Evolutionary conservation across 495 filamentous ascomycete species (phyloP).

Genomic region (Podospora sp.): DNA sequence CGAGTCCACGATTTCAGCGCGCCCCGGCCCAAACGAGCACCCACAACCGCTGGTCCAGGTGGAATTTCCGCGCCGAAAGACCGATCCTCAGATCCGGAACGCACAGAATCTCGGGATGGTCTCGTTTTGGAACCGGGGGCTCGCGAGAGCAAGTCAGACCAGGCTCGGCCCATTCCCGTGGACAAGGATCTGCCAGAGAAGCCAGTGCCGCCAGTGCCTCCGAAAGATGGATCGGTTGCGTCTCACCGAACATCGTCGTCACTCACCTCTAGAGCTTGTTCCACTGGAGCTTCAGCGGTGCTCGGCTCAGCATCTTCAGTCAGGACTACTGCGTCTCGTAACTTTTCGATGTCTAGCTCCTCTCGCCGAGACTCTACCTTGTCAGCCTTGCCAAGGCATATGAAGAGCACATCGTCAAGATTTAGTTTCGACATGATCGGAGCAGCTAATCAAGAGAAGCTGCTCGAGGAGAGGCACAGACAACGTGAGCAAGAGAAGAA

Average conservation of each 20-base stretch:
- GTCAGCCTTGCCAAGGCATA: constrained; percentile 67
- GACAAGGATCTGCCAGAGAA: constrained; percentile 22
- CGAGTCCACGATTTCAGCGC: constrained; percentile 90
- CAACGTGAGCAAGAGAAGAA: constrained; percentile 65
- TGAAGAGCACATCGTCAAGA: constrained; percentile 82
- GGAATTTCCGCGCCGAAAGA: neutral
- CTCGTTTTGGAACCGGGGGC: neutral
- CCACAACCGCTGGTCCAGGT: constrained; percentile 33
- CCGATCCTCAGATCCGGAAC: neutral
- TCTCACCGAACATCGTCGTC: constrained; percentile 37
- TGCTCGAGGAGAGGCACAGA: constrained; percentile 84
- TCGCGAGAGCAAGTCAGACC: neutral
- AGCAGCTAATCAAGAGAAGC: constrained; percentile 74
- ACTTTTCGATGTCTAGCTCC: constrained; percentile 42
- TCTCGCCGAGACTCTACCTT: constrained; percentile 45
- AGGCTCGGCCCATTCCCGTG: constrained; percentile 6
- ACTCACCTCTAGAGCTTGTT: constrained; percentile 35
- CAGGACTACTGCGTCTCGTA: constrained; percentile 36
- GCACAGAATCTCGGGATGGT: neutral
- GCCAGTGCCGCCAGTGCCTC: constrained; percentile 39
- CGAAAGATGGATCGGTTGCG: constrained; percentile 36
- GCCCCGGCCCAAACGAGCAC: constrained; percentile 64
- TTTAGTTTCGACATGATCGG: constrained; percentile 96
- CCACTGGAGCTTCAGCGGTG: constrained; percentile 20
- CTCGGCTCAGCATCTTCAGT: constrained; percentile 30